Conservation (phyloP, 495 filamentous ascomycete genomes). For the Sordaria brevicollis region DNA sequence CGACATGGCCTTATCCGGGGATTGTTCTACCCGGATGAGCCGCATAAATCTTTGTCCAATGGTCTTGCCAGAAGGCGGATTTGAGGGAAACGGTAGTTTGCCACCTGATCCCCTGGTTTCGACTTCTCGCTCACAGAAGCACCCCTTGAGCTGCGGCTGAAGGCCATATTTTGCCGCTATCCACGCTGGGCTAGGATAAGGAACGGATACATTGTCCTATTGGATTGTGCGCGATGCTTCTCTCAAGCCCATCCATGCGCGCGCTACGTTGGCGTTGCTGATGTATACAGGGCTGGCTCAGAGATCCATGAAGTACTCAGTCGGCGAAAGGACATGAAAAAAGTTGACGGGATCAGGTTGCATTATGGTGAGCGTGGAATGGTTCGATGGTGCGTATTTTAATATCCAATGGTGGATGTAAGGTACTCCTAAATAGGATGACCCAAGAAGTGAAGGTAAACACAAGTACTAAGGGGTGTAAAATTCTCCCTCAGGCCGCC, state of each 20-base stretch:
- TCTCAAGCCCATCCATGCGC: neutral
- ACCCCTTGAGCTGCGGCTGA: neutral
- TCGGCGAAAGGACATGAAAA: neutral
- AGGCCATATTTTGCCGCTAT: neutral
- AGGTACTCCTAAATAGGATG: neutral
- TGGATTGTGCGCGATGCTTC: neutral
- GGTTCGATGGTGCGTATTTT: neutral
- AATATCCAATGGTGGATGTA: neutral
- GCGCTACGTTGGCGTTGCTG: neutral
- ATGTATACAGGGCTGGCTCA: neutral
- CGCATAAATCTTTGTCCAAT: neutral
- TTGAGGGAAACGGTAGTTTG: neutral
- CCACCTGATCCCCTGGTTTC: neutral
- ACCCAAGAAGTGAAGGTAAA: neutral
- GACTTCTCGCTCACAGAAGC: neutral
- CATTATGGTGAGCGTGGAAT: neutral
- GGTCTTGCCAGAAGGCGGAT: neutral
- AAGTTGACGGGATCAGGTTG: neutral
- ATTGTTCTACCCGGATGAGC: neutral
- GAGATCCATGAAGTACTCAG: neutral
- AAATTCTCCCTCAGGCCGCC: neutral
- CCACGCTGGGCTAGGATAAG: neutral
- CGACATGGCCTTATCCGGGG: neutral
- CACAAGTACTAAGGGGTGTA: neutral
- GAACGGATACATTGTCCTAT: neutral